Percentiles rank a stretch among this genome's conserved stretches.
phyloP scores from a whole-genome alignment of 306 rosid genomes.

The Begonia loranthoides region DNA sequence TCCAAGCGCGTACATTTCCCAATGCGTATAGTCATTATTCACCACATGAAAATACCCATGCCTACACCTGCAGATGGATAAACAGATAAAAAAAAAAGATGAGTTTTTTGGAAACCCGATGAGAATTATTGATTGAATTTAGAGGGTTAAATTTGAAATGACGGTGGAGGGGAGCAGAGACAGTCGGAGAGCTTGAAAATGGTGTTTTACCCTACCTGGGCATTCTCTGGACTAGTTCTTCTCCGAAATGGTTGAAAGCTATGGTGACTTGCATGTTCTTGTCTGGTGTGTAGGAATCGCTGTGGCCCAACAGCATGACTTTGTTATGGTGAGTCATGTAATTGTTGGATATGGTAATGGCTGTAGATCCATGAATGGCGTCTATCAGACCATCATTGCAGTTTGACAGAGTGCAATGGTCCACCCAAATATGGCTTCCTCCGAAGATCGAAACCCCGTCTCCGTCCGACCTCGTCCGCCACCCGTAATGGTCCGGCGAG shows the following conservation, averaged over 20 bases:
- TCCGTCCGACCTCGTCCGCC: constrained; percentile 76
- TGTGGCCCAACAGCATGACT: constrained; percentile 93
- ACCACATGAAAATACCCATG: constrained; percentile 95
- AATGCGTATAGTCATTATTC: constrained; percentile 84
- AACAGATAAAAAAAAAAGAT: background rate
- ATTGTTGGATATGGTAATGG: constrained; percentile 72
- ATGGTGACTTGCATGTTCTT: constrained; percentile 89
- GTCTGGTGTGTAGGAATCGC: constrained; percentile 53
- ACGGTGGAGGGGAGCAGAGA: too few species aligned
- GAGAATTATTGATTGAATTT: background rate
- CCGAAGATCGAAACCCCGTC: constrained; percentile 83
- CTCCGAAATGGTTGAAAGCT: constrained; percentile 94
- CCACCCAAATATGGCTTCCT: constrained; percentile 86
- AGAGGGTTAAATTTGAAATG: too few species aligned
- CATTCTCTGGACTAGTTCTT: constrained; percentile 83
- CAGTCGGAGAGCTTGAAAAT: background rate
- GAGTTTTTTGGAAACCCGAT: background rate
- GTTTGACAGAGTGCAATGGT: constrained; percentile 62
- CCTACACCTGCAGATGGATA: constrained; percentile 52
- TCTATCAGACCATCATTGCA: constrained; percentile 75
- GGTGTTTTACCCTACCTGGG: constrained; percentile 22
- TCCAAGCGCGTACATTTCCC: constrained; percentile 89
- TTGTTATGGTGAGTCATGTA: constrained; percentile 76
- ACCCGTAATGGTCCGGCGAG: constrained; percentile 66
- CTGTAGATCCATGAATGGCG: constrained; percentile 74